These are phyloP conservation scores for Leccinum griseonigrum DNA, from an alignment of 1,284 basidiomycete species.

Conservation along the genomic window DNA sequence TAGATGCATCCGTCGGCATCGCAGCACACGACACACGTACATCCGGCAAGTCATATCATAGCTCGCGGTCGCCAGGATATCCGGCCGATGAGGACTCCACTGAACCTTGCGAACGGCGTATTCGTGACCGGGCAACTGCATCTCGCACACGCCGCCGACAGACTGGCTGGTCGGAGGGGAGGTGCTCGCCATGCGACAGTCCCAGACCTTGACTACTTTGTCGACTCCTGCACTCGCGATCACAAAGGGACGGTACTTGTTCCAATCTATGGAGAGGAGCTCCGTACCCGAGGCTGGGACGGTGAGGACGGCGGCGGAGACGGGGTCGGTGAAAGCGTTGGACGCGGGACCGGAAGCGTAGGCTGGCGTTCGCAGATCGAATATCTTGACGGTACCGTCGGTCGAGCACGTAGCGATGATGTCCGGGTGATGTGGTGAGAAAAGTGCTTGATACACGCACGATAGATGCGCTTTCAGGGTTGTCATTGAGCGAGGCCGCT, in stretches of 20 bases:
- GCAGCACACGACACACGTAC: constrained; percentile 52
- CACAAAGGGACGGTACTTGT: constrained; percentile 82
- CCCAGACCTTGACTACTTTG: constrained; percentile 79
- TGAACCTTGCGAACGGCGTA: constrained; percentile 80
- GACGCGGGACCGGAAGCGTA: constrained; percentile 44
- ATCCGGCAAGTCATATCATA: constrained; percentile 97
- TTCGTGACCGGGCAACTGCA: constrained; percentile 72
- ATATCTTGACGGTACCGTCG: constrained; percentile 80
- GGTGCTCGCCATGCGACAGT: constrained; percentile 75
- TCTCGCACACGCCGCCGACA: constrained; percentile 69
- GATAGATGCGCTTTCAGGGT: constrained; percentile 82
- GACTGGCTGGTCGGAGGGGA: constrained; percentile 43
- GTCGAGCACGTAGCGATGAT: constrained; percentile 81
- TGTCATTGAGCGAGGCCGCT: constrained; percentile 70
- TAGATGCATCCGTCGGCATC: constrained; percentile 1
- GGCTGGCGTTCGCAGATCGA: constrained; percentile 67
- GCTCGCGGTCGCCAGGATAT: constrained; percentile 79
- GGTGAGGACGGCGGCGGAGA: constrained; percentile 64
- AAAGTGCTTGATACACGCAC: constrained; percentile 88
- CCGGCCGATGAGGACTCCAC: constrained; percentile 74
- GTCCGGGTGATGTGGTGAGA: constrained; percentile 88
- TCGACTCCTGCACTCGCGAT: constrained; percentile 84
- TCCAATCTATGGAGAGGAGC: constrained; percentile 85
- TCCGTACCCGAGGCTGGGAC: constrained; percentile 71
- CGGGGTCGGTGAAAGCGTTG: constrained; percentile 59